These are phyloP conservation scores for Citrus inodora DNA, from an alignment of 345 rosid species.

Conservation along the genomic window DNA sequence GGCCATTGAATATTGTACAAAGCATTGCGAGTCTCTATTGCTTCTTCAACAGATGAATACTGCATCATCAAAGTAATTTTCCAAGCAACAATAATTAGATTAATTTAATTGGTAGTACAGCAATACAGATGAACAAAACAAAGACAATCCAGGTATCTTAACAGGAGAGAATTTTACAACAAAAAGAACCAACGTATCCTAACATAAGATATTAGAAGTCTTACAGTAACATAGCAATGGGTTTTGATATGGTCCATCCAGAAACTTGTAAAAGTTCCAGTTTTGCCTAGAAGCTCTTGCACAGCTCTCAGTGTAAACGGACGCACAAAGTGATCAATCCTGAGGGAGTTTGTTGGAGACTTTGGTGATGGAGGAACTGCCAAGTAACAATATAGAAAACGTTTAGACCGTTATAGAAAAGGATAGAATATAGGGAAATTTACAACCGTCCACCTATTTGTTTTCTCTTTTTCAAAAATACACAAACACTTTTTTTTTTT, in stretches of 20 bases:
- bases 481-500: too few relatives aligned
- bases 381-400: conserved; percentile 12
- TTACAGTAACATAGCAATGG: conserved; percentile 91
- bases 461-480: too few relatives aligned
- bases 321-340: conserved; percentile 84
- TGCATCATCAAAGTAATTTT: conserved; percentile 35
- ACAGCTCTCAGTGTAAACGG: conserved; percentile 98
- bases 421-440: neutral
- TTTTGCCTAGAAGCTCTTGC: conserved; percentile 89
- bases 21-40: conserved; percentile 79
- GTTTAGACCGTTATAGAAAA: conserved; percentile 1
- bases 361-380: conserved; percentile 90
- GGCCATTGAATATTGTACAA: conserved; percentile 96
- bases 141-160: neutral
- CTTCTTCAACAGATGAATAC: conserved; percentile 90
- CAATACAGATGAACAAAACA: neutral
- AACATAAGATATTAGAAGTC: conserved; percentile 20
- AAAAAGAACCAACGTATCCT: too few relatives aligned
- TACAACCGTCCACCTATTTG: too few relatives aligned
- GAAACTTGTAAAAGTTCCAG: conserved; percentile 70
- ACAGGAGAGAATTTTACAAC: neutral
- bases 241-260: conserved; percentile 99
- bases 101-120: neutral
- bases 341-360: conserved; percentile 74
- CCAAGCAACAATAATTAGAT: neutral